Evolutionary conservation across 1,139 yeast species (phyloP), one percentile per base, ranked within the genome.

Genomic region (Kurtzmaniella quercitrusa): DNA sequence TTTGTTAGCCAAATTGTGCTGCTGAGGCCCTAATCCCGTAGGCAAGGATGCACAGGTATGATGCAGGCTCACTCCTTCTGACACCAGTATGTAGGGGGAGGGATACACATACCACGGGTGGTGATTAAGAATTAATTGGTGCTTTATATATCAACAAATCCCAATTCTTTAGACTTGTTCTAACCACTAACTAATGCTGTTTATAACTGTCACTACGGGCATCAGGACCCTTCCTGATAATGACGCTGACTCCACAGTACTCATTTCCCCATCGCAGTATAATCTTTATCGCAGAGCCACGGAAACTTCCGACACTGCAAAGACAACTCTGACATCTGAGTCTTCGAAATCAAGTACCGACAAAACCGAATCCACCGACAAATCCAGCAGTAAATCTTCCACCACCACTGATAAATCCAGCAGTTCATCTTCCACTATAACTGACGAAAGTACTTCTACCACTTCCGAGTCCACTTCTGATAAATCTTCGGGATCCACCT

Each of bases 361-460:
- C 78, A 18, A 78, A 78, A 7, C 76, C 78, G 50, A 75, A 68
- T 2, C 78, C 78, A n/a, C 72, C 57, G 41, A 72, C 66, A 61
- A 51, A 54, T 21, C 86, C n/a, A n/a, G n/a, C n/a, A n/a, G n/a
- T n/a, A n/a, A n/a, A 80, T 61, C 42, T 53, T 38, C 54, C 50
- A 19, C 63, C 59, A 52, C 65, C 62, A 32, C 98, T 41, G 97
- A 97, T 54, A 60, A 91, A 63, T 91, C 93, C 59, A 86, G 93
- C 48, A 96, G 91, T 68, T 91, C 91, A 98, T 98, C 98, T 26
- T 77, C 95, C 38, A 93, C 23, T 26, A 26, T 11, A 26, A 5
- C 98, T 43, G 98, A 98, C 47, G 98, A 98, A 16, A 7, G 7
- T 3, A 11, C 36, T 6, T 6, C 36, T 8, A 33, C 22, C 14